Evolutionary conservation across 2,329 filamentous ascomycete species (phyloP), one percentile per base, ranked within the genome.

Genomic region (Phialophora expanda): DNA sequence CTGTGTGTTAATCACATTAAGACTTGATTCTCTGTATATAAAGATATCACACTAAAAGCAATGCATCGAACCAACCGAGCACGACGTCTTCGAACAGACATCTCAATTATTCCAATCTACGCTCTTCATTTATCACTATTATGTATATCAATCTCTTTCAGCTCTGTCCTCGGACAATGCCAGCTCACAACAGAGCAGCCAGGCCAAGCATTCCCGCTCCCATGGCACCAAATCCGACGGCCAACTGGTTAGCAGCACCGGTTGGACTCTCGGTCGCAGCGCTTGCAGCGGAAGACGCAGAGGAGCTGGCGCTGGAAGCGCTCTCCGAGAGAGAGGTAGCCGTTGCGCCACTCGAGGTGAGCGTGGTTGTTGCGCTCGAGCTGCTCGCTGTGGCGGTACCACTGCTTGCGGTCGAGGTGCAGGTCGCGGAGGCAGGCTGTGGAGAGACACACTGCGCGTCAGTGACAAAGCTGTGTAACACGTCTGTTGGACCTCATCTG

Each of bases 201-300:
- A 71, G 24, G 2, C 67, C 69, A 53, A 71, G 56, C 32, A 69
- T 34, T 2, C 62, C 68, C 11, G 64, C 68, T 11, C 63, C 68
- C 17, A 68, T 48, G 24, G 61, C 67, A 54, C 32, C 67, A 24
- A 69, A 12, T 8, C 61, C 65, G 14, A 65, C 62, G 9, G 55
- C 56, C 51, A 68, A 41, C 7, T 54, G 59, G 20, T 56, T 56
- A 12, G 48, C 62, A 64, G 60, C 70, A 61, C 30, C 65, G 5
- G 59, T 59, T 17, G 68, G 56, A 38, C 48, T 65, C 12, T 55
- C 41, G 5, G 64, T 44, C 22, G 67, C 51, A 17, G 57, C 24
- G 14, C 60, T 62, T 34, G 34, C 50, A 34, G 50, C 38, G 12
- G 51, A 56, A 28, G 44, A 59, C 30, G 32, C 46, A 17, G 56